Evolutionary conservation across 1,284 basidiomycete genomes (phyloP).

Genomic region (Hemileia vastatrix): DNA sequence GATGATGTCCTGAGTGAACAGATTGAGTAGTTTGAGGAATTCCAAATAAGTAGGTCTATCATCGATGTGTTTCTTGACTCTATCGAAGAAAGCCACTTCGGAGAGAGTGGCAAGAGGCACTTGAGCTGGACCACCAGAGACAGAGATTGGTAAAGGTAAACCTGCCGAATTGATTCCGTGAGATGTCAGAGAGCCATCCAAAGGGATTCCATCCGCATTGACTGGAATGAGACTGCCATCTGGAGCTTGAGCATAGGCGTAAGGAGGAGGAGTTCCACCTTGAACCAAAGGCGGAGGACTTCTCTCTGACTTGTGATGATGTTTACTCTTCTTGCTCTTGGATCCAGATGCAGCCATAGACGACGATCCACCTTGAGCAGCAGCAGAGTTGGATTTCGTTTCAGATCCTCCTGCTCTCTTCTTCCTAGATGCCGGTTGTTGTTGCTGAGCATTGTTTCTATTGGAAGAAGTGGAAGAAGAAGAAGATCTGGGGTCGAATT

Average conservation of each 20-base stretch:
- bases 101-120: constrained; percentile 59
- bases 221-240: constrained; percentile 32
- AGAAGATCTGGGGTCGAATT: constrained; percentile 7
- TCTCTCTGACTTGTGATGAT: constrained; percentile 31
- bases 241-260: constrained; percentile 25
- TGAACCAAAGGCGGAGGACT: constrained; percentile 12
- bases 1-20: constrained; percentile 89
- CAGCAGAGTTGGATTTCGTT: constrained; percentile 26
- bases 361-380: constrained; percentile 33
- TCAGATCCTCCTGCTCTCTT: constrained; percentile 29
- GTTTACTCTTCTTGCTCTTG: constrained; percentile 39
- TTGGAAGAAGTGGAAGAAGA: constrained; percentile 31
- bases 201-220: constrained; percentile 14
- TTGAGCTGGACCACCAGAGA: constrained; percentile 35
- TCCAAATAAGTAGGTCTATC: constrained; percentile 86
- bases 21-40: constrained; percentile 86
- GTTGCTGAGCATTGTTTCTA: constrained; percentile 21
- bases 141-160: constrained; percentile 28
- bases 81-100: constrained; percentile 86
- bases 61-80: constrained; percentile 71
- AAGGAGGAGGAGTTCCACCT: constrained; percentile 25
- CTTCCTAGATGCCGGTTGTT: constrained; percentile 24
- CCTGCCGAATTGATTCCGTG: constrained; percentile 15
- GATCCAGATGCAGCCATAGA: constrained; percentile 26
- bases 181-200: background rate